phyloP scores from a whole-genome alignment of 257 asterid species.

The Paulownia fortunei region DNA sequence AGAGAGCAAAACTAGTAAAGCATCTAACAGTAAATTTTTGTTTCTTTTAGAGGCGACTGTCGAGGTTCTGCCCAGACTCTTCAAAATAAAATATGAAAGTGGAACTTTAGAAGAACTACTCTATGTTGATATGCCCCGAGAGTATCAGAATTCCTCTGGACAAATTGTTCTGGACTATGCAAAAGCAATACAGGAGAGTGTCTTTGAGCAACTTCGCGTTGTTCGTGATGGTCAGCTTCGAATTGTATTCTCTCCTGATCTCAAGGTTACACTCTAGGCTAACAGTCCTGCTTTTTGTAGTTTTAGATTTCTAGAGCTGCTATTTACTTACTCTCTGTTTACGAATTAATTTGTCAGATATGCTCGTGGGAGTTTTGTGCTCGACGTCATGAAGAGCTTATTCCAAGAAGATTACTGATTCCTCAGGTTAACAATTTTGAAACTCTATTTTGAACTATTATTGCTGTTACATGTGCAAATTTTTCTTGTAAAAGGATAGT shows the following conservation, averaged over 20 bases:
- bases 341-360: slow-evolving; percentile 53
- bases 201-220: slow-evolving; percentile 97
- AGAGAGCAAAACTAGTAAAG: background rate
- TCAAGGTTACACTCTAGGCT: slow-evolving; percentile 64
- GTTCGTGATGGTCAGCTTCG: slow-evolving; percentile 99
- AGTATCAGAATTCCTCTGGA: slow-evolving; percentile 91
- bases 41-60: slow-evolving; percentile 84
- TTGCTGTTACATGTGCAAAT: background rate
- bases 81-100: slow-evolving; percentile 94
- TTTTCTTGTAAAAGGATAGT: background rate
- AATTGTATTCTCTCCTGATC: slow-evolving; percentile 88
- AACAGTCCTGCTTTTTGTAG: slow-evolving; percentile 1
- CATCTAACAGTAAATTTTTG: slow-evolving; percentile 36
- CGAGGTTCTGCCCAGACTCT: slow-evolving; percentile 95
- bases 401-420: slow-evolving; percentile 89
- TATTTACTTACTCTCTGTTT: slow-evolving; percentile 24
- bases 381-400: slow-evolving; percentile 95
- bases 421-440: slow-evolving; percentile 71
- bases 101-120: slow-evolving; percentile 95
- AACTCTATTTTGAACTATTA: background rate
- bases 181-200: slow-evolving; percentile 97
- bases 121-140: slow-evolving; percentile 97
- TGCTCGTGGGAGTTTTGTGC: slow-evolving; percentile 99
- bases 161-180: slow-evolving; percentile 93
- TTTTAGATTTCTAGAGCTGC: slow-evolving; percentile 12